Base-by-base conservation (phyloP, 1,284 basidiomycete species). In the Puccinia sorghi region DNA sequence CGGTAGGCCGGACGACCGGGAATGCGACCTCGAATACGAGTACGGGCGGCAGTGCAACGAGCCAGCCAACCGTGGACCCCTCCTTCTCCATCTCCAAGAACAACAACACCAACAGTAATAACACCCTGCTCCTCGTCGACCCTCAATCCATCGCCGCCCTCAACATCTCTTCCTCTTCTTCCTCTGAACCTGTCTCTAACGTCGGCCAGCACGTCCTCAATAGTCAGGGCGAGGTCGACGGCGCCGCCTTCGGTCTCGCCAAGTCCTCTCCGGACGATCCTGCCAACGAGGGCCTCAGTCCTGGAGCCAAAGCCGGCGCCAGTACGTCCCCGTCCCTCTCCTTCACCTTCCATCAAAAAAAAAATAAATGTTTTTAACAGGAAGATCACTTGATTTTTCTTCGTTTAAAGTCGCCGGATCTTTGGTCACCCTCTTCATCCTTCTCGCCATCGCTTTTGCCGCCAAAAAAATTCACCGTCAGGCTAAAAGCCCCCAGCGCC, bases 261-360 rank as follows among this genome's bases (percentile, higher is more conserved):
- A 69, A 37, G 37, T 3, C 27, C 25, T 25, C 50, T 1, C 27
- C n/a, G 7, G 13, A 0, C 27, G 15, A 37, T 50, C 2, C 27
- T 13, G 25, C 20, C 20, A 48, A 69, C 20, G 25, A 69, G 17
- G 50, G 66, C 0, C 50, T 69, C 8, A 52, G 66, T 52, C 46
- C 66, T 52, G 66, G 66, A 22, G 66, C 66, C 20, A 69, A 69
- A 54, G 66, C 66, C 50, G 66, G 48, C 9, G 66, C 66, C 8
- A 37, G 66, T 69, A 39, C 27, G 66, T 54, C 1, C 22, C 43
- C 43, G 43, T 46, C 15, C 43, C 6, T 46, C 15, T 3, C 15
- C 7, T 43, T 32, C 32, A 32, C 32, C 4, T 32, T 1, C 32
- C 32, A 32, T 32, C 32, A 32, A 4, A 32, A 32, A 32, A 32